Evolutionary conservation across 192 early-diverging fungal genomes (phyloP), one percentile per base, ranked within the genome.

Genomic region (Coemansia sp.): DNA sequence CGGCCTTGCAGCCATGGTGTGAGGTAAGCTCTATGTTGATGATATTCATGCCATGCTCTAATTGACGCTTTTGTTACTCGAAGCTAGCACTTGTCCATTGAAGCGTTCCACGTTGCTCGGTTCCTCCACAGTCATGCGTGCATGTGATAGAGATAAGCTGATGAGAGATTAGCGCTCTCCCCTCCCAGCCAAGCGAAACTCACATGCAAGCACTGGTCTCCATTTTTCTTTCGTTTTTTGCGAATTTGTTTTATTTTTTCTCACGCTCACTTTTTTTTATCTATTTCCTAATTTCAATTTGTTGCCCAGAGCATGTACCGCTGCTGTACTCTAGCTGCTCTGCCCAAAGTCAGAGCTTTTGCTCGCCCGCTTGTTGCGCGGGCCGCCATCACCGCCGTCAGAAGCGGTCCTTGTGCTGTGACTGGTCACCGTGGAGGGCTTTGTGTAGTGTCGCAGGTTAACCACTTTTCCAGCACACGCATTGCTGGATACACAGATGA

Each of bases 401-500:
- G 62, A 45, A 1, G 43, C 33, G 11, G 24, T 4, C 3, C 24
- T 1, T 26, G 48, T 51, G 48, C 23, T 3, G 48, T 26, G 23
- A 13, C 24, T 1, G 23, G 48, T 28, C 21, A 11, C 18, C 42
- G 20, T 21, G 45, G 31, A 39, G 46, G 20, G 20, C 46, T 38
- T 45, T 20, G 33, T 21, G 35, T 23, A 3, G 48, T 5, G 20
- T 46, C 9, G 2, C 46, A 10, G 31, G 62, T 34, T 20, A 33
- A 46, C 21, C n/a, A 37, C 46, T 66, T 66, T n/a, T 59, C 70
- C 6, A 48, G 55, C 1, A 36, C 61, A 1, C 56, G 46, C 20
- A 43, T 24, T 9, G 58, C 50, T 26, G 62, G 34, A 16, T 53
- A 74, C 38, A 80, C 79, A n/a, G 66, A 82, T 3, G 71, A 70